Conservation (phyloP, 1,284 basidiomycete genomes). For the Puccinia polysora region DNA sequence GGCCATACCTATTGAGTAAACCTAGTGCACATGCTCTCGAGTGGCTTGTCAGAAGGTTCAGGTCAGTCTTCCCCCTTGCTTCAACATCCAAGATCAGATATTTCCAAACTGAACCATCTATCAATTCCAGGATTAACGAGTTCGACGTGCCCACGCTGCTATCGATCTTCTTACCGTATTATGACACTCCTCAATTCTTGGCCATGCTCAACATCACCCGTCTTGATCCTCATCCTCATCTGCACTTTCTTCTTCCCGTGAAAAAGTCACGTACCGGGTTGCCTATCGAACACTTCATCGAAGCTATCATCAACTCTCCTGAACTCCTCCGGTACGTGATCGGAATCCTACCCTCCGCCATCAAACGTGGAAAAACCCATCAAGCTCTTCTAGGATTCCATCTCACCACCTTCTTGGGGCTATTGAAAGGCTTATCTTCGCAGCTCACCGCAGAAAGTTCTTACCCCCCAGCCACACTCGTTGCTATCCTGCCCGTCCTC, state of each 20-base stretch:
- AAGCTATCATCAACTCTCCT: constrained; percentile 67
- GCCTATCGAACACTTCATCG: constrained; percentile 65
- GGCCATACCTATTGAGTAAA: constrained; percentile 73
- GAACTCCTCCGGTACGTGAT: constrained; percentile 64
- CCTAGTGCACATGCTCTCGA: constrained; percentile 84
- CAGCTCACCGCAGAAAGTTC: constrained; percentile 60
- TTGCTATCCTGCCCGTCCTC: constrained; percentile 23
- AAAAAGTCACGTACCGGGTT: constrained; percentile 69
- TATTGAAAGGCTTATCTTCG: constrained; percentile 56
- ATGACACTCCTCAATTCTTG: constrained; percentile 88
- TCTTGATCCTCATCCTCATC: constrained; percentile 54
- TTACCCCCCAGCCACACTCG: constrained; percentile 64
- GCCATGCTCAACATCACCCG: constrained; percentile 85
- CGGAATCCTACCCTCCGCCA: constrained; percentile 61
- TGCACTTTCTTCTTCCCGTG: constrained; percentile 61
- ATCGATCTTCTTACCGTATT: constrained; percentile 83
- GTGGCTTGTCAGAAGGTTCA: constrained; percentile 89
- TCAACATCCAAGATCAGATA: neutral
- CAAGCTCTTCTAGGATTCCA: constrained; percentile 77
- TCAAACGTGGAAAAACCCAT: constrained; percentile 61
- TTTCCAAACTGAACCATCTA: neutral
- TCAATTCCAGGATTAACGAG: constrained; percentile 70
- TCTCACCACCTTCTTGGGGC: constrained; percentile 61
- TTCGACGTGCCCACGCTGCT: constrained; percentile 81
- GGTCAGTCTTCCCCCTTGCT: constrained; percentile 59